phyloP scores from a whole-genome alignment of 768 basidiomycete species.

The Psilocybe sp. region DNA sequence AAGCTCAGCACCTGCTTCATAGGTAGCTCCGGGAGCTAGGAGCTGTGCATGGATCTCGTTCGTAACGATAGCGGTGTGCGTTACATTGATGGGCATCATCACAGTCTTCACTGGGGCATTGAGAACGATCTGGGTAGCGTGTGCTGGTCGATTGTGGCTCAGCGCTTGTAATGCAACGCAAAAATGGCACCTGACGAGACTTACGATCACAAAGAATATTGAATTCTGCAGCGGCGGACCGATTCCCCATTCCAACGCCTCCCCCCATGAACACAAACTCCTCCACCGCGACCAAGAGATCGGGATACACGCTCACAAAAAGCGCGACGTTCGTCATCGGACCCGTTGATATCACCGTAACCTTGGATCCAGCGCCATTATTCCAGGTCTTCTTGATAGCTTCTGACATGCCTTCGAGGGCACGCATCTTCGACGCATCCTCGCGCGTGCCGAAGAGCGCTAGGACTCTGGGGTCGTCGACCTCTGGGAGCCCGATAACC shows the following conservation, averaged over 20 bases:
- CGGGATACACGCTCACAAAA: slow-evolving; percentile 55
- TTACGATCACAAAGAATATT: slow-evolving; percentile 81
- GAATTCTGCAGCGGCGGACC: slow-evolving; percentile 78
- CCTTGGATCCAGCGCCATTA: slow-evolving; percentile 53
- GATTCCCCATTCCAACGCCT: slow-evolving; percentile 82
- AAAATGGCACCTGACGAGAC: slow-evolving; percentile 21
- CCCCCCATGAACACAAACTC: slow-evolving; percentile 90
- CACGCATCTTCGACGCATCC: slow-evolving; percentile 43
- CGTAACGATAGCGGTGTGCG: slow-evolving; percentile 81
- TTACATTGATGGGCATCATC: slow-evolving; percentile 88
- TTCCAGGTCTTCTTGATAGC: slow-evolving; percentile 56
- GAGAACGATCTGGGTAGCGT: slow-evolving; percentile 81
- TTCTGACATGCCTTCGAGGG: slow-evolving; percentile 67
- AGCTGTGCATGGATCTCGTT: slow-evolving; percentile 48
- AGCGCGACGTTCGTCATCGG: slow-evolving; percentile 84
- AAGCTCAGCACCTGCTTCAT: slow-evolving; percentile 18
- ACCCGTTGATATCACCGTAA: slow-evolving; percentile 72
- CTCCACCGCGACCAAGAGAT: slow-evolving; percentile 53
- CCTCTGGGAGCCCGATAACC: slow-evolving; percentile 68
- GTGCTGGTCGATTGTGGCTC: slow-evolving; percentile 40
- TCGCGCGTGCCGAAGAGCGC: slow-evolving; percentile 43
- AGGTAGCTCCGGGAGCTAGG: slow-evolving; percentile 32
- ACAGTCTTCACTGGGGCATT: slow-evolving; percentile 62
- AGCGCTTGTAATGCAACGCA: not conserved
- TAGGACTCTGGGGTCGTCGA: slow-evolving; percentile 45